Percentiles rank a stretch among this genome's conserved stretches.
phyloP scores from a whole-genome alignment of 345 rosid genomes.

The Syzygium aromaticum region DNA sequence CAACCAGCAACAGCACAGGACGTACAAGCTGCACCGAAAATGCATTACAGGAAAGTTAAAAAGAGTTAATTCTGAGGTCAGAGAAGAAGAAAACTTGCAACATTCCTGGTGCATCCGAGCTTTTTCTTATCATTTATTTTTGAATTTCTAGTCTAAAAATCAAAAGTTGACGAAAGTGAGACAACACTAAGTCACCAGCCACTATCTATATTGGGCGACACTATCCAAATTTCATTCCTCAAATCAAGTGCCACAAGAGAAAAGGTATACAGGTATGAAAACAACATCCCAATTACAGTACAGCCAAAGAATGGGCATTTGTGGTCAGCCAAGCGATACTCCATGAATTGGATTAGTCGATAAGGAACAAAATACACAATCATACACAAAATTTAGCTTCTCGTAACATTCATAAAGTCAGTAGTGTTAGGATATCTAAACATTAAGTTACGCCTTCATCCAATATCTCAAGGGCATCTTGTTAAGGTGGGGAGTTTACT shows the following conservation, averaged over 20 bases:
- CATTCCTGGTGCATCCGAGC: background rate
- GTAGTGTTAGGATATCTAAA: background rate
- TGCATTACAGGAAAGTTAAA: background rate
- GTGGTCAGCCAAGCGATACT: too few species aligned
- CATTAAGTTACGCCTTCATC: background rate
- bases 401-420: background rate
- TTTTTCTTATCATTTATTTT: background rate
- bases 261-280: background rate
- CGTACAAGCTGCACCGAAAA: conserved; percentile 10
- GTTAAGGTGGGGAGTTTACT: too few species aligned
- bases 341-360: too few species aligned
- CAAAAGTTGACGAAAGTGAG: background rate
- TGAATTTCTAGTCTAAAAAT: background rate
- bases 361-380: too few species aligned
- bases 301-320: too few species aligned
- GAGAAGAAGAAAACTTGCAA: background rate
- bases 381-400: background rate
- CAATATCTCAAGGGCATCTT: background rate
- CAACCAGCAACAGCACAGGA: conserved; percentile 27
- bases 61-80: background rate
- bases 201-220: too few species aligned
- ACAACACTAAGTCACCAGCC: background rate
- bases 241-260: background rate
- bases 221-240: too few species aligned
- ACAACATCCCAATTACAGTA: background rate